Conservation (phyloP, 257 asterid species). For the Nemophila menziesii region DNA sequence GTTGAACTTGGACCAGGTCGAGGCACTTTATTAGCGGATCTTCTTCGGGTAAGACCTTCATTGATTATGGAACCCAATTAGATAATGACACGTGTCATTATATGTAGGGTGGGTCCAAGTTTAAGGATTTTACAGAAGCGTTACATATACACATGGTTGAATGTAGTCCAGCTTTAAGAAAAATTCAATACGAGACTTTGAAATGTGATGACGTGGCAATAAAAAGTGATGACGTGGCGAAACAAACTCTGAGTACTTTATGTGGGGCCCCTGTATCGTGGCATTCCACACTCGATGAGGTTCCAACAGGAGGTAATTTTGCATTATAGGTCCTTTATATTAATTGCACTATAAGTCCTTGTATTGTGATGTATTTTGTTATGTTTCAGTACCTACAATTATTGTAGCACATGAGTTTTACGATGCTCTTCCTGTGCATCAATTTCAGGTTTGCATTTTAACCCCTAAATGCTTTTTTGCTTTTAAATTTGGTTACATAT, state of each 20-base stretch:
- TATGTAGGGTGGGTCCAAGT: slow-evolving; percentile 60
- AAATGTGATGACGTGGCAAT: slow-evolving; percentile 38
- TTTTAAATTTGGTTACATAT: too few relatives aligned
- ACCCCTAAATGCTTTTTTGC: slow-evolving; percentile 7
- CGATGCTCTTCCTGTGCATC: slow-evolving; percentile 98
- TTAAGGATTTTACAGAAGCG: slow-evolving; percentile 61
- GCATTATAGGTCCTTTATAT: background rate
- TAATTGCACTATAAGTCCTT: too few relatives aligned
- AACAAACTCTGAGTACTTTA: slow-evolving; percentile 37
- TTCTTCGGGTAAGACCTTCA: slow-evolving; percentile 57
- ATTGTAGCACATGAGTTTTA: slow-evolving; percentile 89
- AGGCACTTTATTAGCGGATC: slow-evolving; percentile 95
- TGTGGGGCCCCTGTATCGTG: slow-evolving; percentile 75
- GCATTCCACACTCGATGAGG: slow-evolving; percentile 85
- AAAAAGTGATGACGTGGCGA: slow-evolving; percentile 27
- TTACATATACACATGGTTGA: slow-evolving; percentile 85
- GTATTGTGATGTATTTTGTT: background rate
- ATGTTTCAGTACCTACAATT: slow-evolving; percentile 73
- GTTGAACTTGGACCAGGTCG: slow-evolving; percentile 99
- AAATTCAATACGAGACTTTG: slow-evolving; percentile 66
- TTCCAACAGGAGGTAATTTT: slow-evolving; percentile 77
- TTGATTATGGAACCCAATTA: background rate
- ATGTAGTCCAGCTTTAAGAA: slow-evolving; percentile 77
- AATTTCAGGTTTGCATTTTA: slow-evolving; percentile 70
- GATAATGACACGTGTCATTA: slow-evolving; percentile 6